Conservation (phyloP, 1,284 basidiomycete genomes). For the Papiliotrema nemorosa region DNA sequence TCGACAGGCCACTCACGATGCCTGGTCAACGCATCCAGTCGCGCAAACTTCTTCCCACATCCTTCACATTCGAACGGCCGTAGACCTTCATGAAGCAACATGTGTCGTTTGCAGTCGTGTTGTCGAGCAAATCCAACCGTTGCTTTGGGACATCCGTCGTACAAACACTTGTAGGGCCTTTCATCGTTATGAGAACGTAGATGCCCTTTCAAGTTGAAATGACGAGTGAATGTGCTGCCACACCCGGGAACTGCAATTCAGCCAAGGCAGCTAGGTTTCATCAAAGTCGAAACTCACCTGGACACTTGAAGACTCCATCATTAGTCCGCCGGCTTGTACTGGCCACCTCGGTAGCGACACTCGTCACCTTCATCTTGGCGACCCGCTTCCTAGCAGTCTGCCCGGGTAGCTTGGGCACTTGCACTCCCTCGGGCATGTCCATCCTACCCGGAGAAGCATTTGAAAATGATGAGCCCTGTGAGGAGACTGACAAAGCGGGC, state of each 20-base stretch:
- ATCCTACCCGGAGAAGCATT: slow-evolving; percentile 29
- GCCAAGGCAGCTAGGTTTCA: not conserved
- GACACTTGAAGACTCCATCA: slow-evolving; percentile 86
- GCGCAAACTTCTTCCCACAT: slow-evolving; percentile 90
- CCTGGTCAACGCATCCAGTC: slow-evolving; percentile 82
- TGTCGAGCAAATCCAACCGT: slow-evolving; percentile 73
- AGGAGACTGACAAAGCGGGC: slow-evolving; percentile 42
- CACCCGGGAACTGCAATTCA: slow-evolving; percentile 70
- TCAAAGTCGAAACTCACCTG: slow-evolving; percentile 45
- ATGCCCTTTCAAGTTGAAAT: slow-evolving; percentile 67
- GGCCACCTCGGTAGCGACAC: slow-evolving; percentile 87
- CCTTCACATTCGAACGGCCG: slow-evolving; percentile 83
- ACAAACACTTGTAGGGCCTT: slow-evolving; percentile 86
- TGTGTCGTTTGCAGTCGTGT: slow-evolving; percentile 94
- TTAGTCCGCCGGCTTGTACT: slow-evolving; percentile 83
- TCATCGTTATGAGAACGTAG: slow-evolving; percentile 95
- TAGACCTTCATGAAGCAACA: slow-evolving; percentile 79
- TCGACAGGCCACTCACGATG: slow-evolving; percentile 57
- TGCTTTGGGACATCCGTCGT: slow-evolving; percentile 85
- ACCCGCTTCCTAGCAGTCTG: slow-evolving; percentile 52
- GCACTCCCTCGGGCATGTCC: slow-evolving; percentile 37
- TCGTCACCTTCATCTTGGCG: slow-evolving; percentile 89
- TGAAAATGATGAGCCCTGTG: slow-evolving; percentile 40
- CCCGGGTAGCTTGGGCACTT: slow-evolving; percentile 7
- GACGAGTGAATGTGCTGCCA: slow-evolving; percentile 85